Evolutionary conservation across 345 rosid genomes (phyloP), one percentile per base, ranked within the genome.

Genomic region (Camelina laxa): DNA sequence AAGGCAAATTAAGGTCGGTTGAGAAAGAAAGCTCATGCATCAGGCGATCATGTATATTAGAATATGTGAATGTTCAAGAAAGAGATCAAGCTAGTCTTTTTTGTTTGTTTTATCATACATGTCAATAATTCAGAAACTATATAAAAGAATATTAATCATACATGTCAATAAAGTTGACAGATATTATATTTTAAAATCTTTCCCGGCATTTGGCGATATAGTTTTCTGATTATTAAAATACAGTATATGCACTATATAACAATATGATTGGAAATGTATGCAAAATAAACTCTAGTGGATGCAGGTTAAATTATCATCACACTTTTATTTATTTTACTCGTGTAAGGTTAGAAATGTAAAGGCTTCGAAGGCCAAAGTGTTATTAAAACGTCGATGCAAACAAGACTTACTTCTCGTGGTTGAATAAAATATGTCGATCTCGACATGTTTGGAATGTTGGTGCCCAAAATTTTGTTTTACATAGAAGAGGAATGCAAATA

Each of bases 1-100:
- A 35, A 13, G 42, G 67, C 6, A 16, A 58, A 58, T 48, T 60
- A 48, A 49, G 73, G 74, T 68, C 74, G 63, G 79, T 21, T 68
- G 69, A 67, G 49, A 50, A 38, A 49, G 69, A 51, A 30, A 48
- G 19, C 62, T 60, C 53, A 57, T 58, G 58, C 60, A 56, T 65
- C 49, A 35, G 16, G 16, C 13, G 42, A 11, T 38, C 42, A 38
- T 2, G 42, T 38, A 10, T 38, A 60, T 39, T 50, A 35, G 17
- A 60, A 51, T 50, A 61, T 51, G 54, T 60, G 31, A 38, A 62
- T 27, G 45, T 63, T 72, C 16, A 51, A 24, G 16, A 73, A 72
- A 49, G 21, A 38, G 24, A 22, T 60, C 21, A 45, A 49, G 19
- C 36, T 33, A 7, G 36, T 33, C 2, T 35, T 49, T 27, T 22